Evolutionary conservation across 257 asterid species (phyloP).

Genomic region (Cynanchum wilfordii): DNA sequence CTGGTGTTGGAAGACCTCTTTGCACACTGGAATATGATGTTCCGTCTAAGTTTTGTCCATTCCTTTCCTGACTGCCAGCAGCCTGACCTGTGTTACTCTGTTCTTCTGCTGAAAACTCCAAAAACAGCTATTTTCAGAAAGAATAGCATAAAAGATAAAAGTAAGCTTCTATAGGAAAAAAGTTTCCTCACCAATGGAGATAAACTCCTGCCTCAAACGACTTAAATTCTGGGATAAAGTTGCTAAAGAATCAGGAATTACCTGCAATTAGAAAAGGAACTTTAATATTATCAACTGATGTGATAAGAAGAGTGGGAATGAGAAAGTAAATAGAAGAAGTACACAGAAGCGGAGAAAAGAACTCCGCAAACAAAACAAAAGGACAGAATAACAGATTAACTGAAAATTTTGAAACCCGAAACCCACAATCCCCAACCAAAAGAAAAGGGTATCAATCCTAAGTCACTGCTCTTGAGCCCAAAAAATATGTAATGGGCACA

Average conservation of each 20-base stretch:
- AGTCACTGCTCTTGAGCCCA: background rate
- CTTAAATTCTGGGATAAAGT: constrained; percentile 64
- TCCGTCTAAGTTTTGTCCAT: constrained; percentile 35
- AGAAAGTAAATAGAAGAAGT: background rate
- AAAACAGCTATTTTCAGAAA: constrained; percentile 15
- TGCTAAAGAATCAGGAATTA: constrained; percentile 71
- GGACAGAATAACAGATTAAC: background rate
- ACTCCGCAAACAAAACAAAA: background rate
- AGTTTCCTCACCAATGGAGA: constrained; percentile 48
- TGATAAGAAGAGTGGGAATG: background rate
- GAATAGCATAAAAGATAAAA: background rate
- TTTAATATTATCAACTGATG: background rate
- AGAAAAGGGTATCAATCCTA: background rate
- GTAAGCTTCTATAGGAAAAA: constrained; percentile 12
- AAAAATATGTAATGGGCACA: background rate
- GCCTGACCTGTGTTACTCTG: constrained; percentile 37
- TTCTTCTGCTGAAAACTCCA: constrained; percentile 40
- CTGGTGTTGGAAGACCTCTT: constrained; percentile 81
- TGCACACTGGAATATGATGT: constrained; percentile 32
- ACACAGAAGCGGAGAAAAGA: background rate
- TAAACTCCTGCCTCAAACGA: constrained; percentile 74
- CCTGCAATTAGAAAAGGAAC: constrained; percentile 39
- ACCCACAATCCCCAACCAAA: background rate
- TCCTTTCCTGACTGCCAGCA: constrained; percentile 38
- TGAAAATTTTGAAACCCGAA: background rate